A percentile compares a stretch with the other conserved stretches of the same genome.
These are phyloP conservation scores for Penicillium sp. DNA, from an alignment of 2,329 filamentous ascomycete genomes.

Conservation along the genomic window DNA sequence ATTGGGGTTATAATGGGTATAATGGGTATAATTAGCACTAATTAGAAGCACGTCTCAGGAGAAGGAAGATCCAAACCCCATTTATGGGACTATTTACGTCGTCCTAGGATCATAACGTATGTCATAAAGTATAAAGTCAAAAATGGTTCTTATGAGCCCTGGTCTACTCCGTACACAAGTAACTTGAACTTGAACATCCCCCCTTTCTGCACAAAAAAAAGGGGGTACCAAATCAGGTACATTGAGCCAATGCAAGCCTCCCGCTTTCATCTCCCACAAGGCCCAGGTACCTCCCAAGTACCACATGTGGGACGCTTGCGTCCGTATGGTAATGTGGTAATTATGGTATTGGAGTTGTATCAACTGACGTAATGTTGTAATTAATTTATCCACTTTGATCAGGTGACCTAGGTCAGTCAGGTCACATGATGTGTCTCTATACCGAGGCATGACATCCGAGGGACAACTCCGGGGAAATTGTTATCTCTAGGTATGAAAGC, in stretches of 20 bases:
- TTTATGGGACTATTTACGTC: neutral
- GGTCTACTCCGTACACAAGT: too few relatives aligned
- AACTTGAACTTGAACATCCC: neutral
- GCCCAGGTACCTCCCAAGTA: neutral
- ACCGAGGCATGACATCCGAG: constrained; percentile 4
- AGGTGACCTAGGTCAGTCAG: neutral
- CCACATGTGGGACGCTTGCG: neutral
- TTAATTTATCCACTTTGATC: neutral
- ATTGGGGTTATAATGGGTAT: neutral
- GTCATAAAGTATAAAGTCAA: too few relatives aligned
- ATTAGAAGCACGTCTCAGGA: constrained; percentile 6
- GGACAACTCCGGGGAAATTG: constrained; percentile 1
- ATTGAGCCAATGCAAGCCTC: neutral
- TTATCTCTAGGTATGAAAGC: neutral
- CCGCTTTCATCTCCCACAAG: neutral
- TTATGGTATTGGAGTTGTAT: neutral
- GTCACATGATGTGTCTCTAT: neutral
- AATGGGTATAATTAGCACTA: constrained; percentile 5
- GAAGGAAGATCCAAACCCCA: neutral
- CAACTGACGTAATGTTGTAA: neutral
- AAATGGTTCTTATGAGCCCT: too few relatives aligned
- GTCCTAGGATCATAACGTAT: too few relatives aligned
- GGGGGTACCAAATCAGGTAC: constrained; percentile 1
- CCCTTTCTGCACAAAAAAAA: neutral
- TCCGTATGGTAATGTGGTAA: neutral